Evolutionary conservation across 306 rosid species (phyloP).

Genomic region (Castanea crenata): DNA sequence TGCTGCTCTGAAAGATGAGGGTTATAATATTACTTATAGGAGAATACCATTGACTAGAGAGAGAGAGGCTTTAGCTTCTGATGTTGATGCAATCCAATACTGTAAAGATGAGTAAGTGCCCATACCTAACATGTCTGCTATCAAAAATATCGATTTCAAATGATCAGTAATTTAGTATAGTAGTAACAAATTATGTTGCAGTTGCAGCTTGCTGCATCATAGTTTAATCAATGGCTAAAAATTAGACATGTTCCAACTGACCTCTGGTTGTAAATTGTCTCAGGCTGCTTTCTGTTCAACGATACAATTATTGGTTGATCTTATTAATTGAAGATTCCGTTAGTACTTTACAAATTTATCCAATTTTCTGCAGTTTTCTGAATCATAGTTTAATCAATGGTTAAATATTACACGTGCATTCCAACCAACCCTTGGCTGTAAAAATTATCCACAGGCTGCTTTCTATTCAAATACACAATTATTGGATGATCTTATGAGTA

Average conservation of each 20-base stretch:
- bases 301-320: slow-evolving; percentile 1
- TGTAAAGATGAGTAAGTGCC: slow-evolving; percentile 68
- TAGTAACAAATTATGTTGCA: not conserved
- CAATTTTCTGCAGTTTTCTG: not conserved
- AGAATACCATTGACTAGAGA: slow-evolving; percentile 85
- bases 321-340: not conserved
- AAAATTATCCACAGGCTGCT: not conserved
- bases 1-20: slow-evolving; percentile 58
- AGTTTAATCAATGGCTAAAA: not conserved
- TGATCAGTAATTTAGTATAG: not conserved
- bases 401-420: not conserved
- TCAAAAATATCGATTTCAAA: not conserved
- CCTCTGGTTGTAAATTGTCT: slow-evolving; percentile 2
- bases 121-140: slow-evolving; percentile 1
- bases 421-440: slow-evolving; percentile 6
- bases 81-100: slow-evolving; percentile 77
- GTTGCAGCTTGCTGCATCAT: not conserved
- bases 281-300: not conserved
- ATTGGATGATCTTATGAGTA: not conserved
- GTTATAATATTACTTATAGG: slow-evolving; percentile 55
- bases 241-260: slow-evolving; percentile 12
- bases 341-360: not conserved
- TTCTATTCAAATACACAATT: not conserved
- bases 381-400: not conserved
- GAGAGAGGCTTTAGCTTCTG: slow-evolving; percentile 76